Evolutionary conservation across 1,284 basidiomycete genomes (phyloP).

Genomic region (Heterobasidion occidentale): DNA sequence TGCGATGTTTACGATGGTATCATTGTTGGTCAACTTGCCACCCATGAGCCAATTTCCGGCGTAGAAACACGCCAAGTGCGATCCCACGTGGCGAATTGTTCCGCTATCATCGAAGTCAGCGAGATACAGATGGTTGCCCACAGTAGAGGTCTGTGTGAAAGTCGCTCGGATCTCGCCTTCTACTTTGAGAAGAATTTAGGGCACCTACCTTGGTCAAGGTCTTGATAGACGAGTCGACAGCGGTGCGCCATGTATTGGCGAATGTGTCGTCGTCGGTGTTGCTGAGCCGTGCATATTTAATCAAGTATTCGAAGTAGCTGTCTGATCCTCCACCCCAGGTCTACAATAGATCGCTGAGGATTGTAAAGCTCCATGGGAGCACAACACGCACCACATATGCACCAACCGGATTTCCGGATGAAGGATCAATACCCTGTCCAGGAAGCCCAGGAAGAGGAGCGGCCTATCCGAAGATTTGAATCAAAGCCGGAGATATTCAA

Average conservation of each 20-base stretch:
- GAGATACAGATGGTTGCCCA: constrained; percentile 52
- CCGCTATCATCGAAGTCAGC: constrained; percentile 38
- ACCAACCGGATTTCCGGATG: not conserved
- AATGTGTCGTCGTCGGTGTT: constrained; percentile 54
- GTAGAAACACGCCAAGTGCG: constrained; percentile 59
- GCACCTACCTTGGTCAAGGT: constrained; percentile 39
- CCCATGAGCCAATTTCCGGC: constrained; percentile 70
- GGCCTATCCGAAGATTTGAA: constrained; percentile 1
- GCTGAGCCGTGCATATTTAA: constrained; percentile 63
- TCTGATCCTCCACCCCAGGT: constrained; percentile 63
- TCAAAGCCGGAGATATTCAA: not conserved
- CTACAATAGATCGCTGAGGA: constrained; percentile 22
- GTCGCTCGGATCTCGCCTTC: not conserved
- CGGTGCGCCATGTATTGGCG: constrained; percentile 57
- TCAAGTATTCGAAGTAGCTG: constrained; percentile 71
- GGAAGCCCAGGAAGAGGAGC: constrained; percentile 9
- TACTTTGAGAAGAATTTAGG: not conserved
- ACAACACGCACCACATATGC: constrained; percentile 5
- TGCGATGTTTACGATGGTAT: constrained; percentile 57
- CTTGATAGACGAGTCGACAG: constrained; percentile 62
- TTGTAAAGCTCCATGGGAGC: too few relatives aligned
- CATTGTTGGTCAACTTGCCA: constrained; percentile 56
- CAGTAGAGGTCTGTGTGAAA: constrained; percentile 45
- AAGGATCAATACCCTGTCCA: constrained; percentile 6
- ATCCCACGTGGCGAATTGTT: constrained; percentile 51